These are phyloP conservation scores for Penicillium sclerotiorum DNA, from an alignment of 2,329 filamentous ascomycete species.

Conservation along the genomic window DNA sequence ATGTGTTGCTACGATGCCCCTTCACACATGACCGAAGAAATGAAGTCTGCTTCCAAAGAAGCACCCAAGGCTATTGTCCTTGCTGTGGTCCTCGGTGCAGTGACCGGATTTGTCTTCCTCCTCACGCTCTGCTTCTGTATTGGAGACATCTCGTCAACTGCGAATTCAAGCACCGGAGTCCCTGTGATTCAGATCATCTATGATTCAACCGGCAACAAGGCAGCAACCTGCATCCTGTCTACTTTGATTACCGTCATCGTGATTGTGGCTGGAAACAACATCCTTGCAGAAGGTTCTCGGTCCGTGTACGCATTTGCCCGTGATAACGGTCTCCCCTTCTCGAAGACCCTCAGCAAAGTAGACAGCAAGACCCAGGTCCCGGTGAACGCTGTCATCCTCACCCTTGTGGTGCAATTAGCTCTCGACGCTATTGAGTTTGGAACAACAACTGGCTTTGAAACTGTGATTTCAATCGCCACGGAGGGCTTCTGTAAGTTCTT, in stretches of 20 bases:
- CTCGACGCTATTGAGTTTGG: slow-evolving; percentile 60
- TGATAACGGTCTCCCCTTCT: slow-evolving; percentile 58
- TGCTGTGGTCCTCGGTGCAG: slow-evolving; percentile 48
- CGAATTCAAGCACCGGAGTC: slow-evolving; percentile 50
- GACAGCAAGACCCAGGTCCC: slow-evolving; percentile 52
- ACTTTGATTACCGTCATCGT: slow-evolving; percentile 54
- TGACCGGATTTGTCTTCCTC: slow-evolving; percentile 54
- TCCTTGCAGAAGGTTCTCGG: slow-evolving; percentile 53
- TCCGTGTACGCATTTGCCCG: slow-evolving; percentile 52
- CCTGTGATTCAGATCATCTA: slow-evolving; percentile 58
- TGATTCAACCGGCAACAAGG: slow-evolving; percentile 52
- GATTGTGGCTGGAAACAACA: slow-evolving; percentile 48
- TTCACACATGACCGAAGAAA: slow-evolving; percentile 59
- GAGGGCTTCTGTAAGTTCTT: slow-evolving; percentile 56
- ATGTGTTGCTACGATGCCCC: slow-evolving; percentile 56
- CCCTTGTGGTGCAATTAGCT: slow-evolving; percentile 53
- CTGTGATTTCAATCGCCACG: slow-evolving; percentile 60
- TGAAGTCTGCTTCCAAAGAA: slow-evolving; percentile 54
- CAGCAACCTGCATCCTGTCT: slow-evolving; percentile 49
- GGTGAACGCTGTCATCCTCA: slow-evolving; percentile 53
- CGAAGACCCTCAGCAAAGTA: slow-evolving; percentile 49
- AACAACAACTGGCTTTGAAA: slow-evolving; percentile 58
- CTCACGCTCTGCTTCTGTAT: slow-evolving; percentile 56
- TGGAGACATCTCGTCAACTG: slow-evolving; percentile 52
- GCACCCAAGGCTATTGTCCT: slow-evolving; percentile 53